Percentiles rank a stretch among this genome's conserved stretches.
Evolutionary conservation across 805 yeast species (phyloP).

Genomic region (Deakozyma indianensis): DNA sequence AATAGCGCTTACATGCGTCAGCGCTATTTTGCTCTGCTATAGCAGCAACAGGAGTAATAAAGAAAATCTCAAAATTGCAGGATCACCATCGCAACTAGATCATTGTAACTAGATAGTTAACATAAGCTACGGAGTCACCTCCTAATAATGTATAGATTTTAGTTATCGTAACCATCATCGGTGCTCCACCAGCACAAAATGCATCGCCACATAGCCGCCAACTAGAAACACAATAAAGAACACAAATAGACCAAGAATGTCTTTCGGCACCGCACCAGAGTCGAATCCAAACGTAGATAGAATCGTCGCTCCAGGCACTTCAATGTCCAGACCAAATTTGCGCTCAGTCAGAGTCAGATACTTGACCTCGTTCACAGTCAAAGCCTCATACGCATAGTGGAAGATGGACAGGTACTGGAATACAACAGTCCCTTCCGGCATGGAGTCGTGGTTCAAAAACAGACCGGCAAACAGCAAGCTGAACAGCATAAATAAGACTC

Average conservation of each 20-base stretch:
- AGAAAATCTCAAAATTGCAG: no score
- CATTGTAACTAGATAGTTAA: no score
- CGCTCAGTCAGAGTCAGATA: conserved; percentile 71
- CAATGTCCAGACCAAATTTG: conserved; percentile 86
- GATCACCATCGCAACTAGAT: no score
- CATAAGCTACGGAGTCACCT: no score
- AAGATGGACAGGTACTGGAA: conserved; percentile 77
- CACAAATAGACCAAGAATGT: conserved; percentile 42
- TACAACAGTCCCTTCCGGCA: conserved; percentile 36
- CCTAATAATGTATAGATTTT: no score
- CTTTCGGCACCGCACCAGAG: conserved; percentile 59
- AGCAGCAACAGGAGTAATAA: no score
- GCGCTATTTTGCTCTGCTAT: no score
- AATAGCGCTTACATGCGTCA: no score
- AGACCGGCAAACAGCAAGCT: conserved; percentile 87
- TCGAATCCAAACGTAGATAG: conserved; percentile 90
- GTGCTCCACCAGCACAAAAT: conserved; percentile 59
- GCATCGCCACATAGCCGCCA: conserved; percentile 63
- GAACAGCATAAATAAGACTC: conserved; percentile 70
- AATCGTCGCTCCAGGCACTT: conserved; percentile 96
- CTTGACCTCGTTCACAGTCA: conserved; percentile 84
- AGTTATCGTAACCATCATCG: no score
- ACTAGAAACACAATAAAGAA: conserved; percentile 46
- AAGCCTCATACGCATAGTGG: conserved; percentile 91
- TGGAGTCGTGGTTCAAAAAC: conserved; percentile 70